Base-by-base conservation (phyloP, 2,329 filamentous ascomycete genomes). In the Fusarium clavum region DNA sequence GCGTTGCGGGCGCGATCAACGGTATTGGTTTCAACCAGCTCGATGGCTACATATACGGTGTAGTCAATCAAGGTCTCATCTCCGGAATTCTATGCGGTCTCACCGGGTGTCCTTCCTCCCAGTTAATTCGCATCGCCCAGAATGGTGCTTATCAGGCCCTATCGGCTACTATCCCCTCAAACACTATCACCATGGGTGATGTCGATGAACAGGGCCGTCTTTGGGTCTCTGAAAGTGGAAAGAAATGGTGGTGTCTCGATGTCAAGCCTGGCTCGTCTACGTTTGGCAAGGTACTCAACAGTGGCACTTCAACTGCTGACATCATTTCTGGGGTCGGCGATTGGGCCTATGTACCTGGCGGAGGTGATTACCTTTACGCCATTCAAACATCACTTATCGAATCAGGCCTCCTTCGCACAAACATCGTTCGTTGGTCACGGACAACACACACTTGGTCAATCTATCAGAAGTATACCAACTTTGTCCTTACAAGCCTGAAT, bases 341-440 rank as follows among this genome's bases (percentile, higher is more conserved):
- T 13, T 59, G 57, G 57, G 57, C 57, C 6, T 59, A 40, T n/a
- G 57, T 59, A 1, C 57, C 57, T 25, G 45, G 45, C 6, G 57
- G 57, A n/a, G 57, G 57, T 20, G 41, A 59, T 18, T 59, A 59
- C 27, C 41, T 59, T 6, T 59, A 59, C 20, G 47, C 57, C 16
- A 12, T 59, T 5, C 57, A 43, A 30, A 30, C 48, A 11, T 64
- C 63, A 2, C 6, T 58, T 18, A 32, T 67, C 18, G 41, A 55
- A 9, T 53, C 49, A 9, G 57, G 56, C 5, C 51, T 67, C 14
- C 22, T 61, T 4, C 24, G 52, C 2, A 66, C 54, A 8, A 72
- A 64, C 20, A 47, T 70, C 2, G 51, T 66, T 9, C 61, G 69
- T 2, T 68, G 65, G 60, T 63, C 53, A 12, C 29, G 54, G 9